Evolutionary conservation across 1,139 yeast species (phyloP), one percentile per base, ranked within the genome.

Genomic region (Chernovozyma sophiae-reginae): DNA sequence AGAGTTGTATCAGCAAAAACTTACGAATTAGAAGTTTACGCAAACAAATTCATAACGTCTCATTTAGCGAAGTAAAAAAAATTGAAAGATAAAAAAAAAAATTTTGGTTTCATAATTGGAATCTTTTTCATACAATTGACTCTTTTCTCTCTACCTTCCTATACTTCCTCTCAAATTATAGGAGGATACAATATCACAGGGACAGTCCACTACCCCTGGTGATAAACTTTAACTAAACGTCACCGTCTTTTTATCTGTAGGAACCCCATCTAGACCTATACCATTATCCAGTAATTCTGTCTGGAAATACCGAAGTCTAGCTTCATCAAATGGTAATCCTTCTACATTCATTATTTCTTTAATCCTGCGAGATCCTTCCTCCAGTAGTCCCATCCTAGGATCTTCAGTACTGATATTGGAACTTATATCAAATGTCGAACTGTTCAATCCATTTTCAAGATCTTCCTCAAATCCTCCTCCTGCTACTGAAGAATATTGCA

Each of bases 291-390:
- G 61, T 52, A 85, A 68, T 44, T 62, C 63, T 15, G 55, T 49
- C 39, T 63, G 67, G 2, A 77, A 72, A 49, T 74, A 81, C 36
- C 65, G 53, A 11, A 74, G 58, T 39, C 95, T 65, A 1, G 95
- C 95, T 33, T 79, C 78, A 52, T 86, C 95, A 55, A 86, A 86
- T 1, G 73, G 51, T 26, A 82, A 40, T 18, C 64, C 53, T 30
- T 61, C 52, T 19, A 63, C 57, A 4, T 62, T 51, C 94, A 85
- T 85, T 15, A 84, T 62, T 25, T 56, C 47, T 41, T 64, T 62
- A 14, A 86, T 77, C 38, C 66, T 72, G 12, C 50, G 50, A 52
- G 78, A 80, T 3, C 85, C 77, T 4, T 44, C 53, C 27, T 66
- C 76, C 53, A 77, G 80, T 31, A 86, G 63, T 1, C 95, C 95